Conservation (phyloP, 768 basidiomycete species). For the Boletus sp. region DNA sequence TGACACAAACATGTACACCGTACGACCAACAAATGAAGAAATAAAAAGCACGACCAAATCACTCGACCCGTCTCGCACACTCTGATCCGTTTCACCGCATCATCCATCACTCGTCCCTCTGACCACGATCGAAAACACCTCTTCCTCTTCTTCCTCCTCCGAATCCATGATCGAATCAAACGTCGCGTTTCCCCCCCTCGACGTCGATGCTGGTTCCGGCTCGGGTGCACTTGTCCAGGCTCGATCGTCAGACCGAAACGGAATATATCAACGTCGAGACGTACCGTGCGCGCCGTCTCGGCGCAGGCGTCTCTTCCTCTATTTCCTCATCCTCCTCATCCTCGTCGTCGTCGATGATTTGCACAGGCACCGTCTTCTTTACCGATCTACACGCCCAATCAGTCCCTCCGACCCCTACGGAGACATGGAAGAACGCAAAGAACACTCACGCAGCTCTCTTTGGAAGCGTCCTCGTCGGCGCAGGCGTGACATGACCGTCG, state of each 20-base stretch:
- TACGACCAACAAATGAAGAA: neutral
- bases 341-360: constrained; percentile 31
- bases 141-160: constrained; percentile 49
- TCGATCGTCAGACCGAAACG: neutral
- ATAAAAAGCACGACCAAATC: neutral
- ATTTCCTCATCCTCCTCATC: constrained; percentile 40
- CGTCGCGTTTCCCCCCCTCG: constrained; percentile 15
- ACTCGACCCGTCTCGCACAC: neutral
- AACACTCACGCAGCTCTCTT: constrained; percentile 55
- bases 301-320: constrained; percentile 39
- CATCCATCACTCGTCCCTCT: neutral
- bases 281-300: constrained; percentile 19
- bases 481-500: constrained; percentile 28
- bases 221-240: constrained; percentile 3
- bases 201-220: constrained; percentile 6
- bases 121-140: constrained; percentile 38
- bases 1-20: neutral
- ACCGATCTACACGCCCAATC: constrained; percentile 32
- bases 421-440: neutral
- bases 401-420: neutral
- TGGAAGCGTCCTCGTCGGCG: constrained; percentile 53
- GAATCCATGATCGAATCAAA: constrained; percentile 56
- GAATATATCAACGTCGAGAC: neutral
- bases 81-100: neutral
- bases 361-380: constrained; percentile 34